phyloP scores from a whole-genome alignment of 1,284 basidiomycete genomes.

The Apiotrichum veenhuisii region DNA sequence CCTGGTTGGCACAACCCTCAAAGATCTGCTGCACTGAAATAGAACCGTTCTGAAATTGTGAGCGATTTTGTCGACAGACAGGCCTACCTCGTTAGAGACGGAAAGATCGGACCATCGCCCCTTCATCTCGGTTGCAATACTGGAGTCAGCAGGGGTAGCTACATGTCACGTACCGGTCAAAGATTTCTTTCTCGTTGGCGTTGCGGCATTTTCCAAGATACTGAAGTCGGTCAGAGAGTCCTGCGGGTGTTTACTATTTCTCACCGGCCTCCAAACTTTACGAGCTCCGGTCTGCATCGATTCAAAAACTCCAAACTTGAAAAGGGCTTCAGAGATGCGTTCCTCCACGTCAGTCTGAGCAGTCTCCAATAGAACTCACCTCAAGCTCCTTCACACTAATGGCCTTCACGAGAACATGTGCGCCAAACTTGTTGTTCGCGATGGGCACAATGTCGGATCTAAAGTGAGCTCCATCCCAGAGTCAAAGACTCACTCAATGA shows the following conservation, averaged over 20 bases:
- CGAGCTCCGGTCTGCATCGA: constrained; percentile 44
- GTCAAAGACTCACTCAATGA: constrained; percentile 28
- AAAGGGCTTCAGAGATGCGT: constrained; percentile 33
- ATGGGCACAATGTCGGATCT: constrained; percentile 41
- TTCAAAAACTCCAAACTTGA: constrained; percentile 39
- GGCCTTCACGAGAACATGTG: constrained; percentile 45
- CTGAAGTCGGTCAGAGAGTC: constrained; percentile 8
- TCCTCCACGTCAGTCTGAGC: constrained; percentile 9
- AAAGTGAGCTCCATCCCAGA: not conserved
- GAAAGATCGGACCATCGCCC: constrained; percentile 41
- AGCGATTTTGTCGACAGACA: not conserved
- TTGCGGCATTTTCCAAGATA: constrained; percentile 43
- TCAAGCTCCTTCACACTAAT: constrained; percentile 40
- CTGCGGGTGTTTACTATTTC: not conserved
- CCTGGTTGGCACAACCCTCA: constrained; percentile 40
- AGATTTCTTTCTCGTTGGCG: constrained; percentile 26
- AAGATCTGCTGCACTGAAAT: constrained; percentile 47
- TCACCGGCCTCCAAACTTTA: constrained; percentile 42
- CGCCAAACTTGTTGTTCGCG: constrained; percentile 45
- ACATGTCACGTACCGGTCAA: constrained; percentile 28
- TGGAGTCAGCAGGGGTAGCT: constrained; percentile 7
- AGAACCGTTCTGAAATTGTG: constrained; percentile 33
- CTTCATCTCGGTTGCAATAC: constrained; percentile 35
- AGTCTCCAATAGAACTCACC: constrained; percentile 16
- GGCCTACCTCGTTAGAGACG: constrained; percentile 36